Percentiles rank a stretch among this genome's conserved stretches.
Evolutionary conservation across 371 early-diverging fungal genomes (phyloP).

Genomic region (Gilbertella persicaria): DNA sequence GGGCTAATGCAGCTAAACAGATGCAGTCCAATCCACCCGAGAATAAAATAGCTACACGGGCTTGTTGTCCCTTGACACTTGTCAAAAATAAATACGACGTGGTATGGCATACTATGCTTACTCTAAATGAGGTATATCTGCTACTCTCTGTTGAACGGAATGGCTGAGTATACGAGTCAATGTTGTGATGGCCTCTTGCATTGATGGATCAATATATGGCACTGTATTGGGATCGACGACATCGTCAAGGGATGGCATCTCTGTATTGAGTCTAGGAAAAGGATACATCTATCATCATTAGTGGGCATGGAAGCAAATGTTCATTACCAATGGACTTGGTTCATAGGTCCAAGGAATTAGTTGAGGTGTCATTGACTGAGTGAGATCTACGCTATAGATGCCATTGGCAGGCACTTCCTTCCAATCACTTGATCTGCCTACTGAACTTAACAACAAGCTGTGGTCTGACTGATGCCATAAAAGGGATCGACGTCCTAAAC

Average conservation of each 20-base stretch:
- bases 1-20: conserved; percentile 78
- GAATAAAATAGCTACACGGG: conserved; percentile 84
- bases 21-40: conserved; percentile 96
- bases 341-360: conserved; percentile 36
- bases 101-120: conserved; percentile 13
- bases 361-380: not conserved
- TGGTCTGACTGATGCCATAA: conserved; percentile 50
- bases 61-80: conserved; percentile 15
- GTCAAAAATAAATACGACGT: not conserved
- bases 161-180: conserved; percentile 48
- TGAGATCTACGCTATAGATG: conserved; percentile 58
- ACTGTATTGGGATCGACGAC: conserved; percentile 16
- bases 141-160: conserved; percentile 58
- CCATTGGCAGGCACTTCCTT: conserved; percentile 77
- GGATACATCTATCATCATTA: conserved; percentile 37
- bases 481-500: conserved; percentile 83
- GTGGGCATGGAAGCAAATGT: not conserved
- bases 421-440: conserved; percentile 48
- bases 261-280: conserved; percentile 50
- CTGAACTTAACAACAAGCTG: conserved; percentile 63
- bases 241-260: conserved; percentile 25
- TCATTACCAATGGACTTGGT: not conserved
- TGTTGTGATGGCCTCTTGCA: conserved; percentile 36
- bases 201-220: conserved; percentile 31
- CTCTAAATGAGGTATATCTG: conserved; percentile 56